These are phyloP conservation scores for Kregervanrija fluxuum DNA, from an alignment of 805 yeast genomes.

Conservation along the genomic window DNA sequence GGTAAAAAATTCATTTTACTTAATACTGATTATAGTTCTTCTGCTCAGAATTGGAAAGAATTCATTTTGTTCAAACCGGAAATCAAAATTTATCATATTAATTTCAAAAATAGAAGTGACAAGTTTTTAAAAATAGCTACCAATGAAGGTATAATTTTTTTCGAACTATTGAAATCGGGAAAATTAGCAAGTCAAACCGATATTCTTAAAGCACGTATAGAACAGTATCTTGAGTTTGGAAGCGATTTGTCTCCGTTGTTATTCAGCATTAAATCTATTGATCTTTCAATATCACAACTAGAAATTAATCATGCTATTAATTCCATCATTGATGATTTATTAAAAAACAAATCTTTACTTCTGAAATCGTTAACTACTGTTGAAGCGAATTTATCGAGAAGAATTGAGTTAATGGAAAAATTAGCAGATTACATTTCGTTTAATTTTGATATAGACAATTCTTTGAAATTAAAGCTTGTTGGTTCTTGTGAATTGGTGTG, in stretches of 20 bases:
- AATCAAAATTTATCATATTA: constrained; percentile 51
- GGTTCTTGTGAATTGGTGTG: constrained; percentile 14
- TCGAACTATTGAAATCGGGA: constrained; percentile 39
- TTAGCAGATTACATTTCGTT: constrained; percentile 16
- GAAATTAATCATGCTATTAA: constrained; percentile 47
- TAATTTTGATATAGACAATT: constrained; percentile 13
- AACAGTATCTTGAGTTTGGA: constrained; percentile 73
- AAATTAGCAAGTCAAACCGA: constrained; percentile 9
- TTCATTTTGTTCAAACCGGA: constrained; percentile 48
- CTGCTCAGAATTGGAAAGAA: constrained; percentile 67
- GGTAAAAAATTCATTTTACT: constrained; percentile 44
- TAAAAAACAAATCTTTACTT: constrained; percentile 46
- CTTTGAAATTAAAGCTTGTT: constrained; percentile 11
- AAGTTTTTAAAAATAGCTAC: constrained; percentile 32
- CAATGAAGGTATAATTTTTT: constrained; percentile 52
- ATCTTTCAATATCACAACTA: constrained; percentile 29
- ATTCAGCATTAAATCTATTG: constrained; percentile 29
- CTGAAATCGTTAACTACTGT: constrained; percentile 47
- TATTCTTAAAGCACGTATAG: constrained; percentile 64
- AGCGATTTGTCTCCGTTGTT: constrained; percentile 11
- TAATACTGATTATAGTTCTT: constrained; percentile 34
- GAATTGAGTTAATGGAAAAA: constrained; percentile 28
- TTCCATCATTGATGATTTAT: constrained; percentile 47
- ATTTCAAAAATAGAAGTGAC: constrained; percentile 21
- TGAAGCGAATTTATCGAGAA: constrained; percentile 41